Percentiles rank a stretch among this genome's conserved stretches.
Conservation (phyloP, 163 green algal genomes). For the Trebouxia gelatinosa region DNA sequence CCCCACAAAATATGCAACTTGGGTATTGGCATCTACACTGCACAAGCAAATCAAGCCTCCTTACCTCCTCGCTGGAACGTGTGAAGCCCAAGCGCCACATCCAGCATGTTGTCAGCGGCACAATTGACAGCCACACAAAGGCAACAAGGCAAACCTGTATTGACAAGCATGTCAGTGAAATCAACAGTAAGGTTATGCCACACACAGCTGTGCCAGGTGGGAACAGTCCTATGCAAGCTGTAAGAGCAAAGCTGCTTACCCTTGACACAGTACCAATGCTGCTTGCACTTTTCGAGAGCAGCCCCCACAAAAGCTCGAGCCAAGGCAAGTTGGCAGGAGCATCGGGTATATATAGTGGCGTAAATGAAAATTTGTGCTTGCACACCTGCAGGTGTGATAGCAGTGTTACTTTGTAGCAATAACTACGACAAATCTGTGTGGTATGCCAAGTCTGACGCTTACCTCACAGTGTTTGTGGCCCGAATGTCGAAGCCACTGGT, state of each 20-base stretch:
- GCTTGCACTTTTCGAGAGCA: not conserved
- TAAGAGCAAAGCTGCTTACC: conserved; percentile 5
- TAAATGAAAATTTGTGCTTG: conserved; percentile 38
- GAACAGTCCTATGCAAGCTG: too few species aligned
- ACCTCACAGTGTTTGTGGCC: conserved; percentile 54
- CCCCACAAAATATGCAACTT: not conserved
- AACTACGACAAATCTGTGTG: not conserved
- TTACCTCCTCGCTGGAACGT: not conserved
- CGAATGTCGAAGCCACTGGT: conserved; percentile 54
- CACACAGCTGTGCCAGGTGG: not conserved
- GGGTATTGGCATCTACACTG: not conserved
- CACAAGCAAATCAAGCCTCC: not conserved
- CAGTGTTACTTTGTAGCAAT: not conserved
- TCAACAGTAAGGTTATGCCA: not conserved
- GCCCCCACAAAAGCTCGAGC: conserved; percentile 28
- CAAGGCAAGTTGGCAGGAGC: conserved; percentile 25
- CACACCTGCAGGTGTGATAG: conserved; percentile 26
- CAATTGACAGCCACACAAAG: conserved; percentile 30
- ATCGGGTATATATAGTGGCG: conserved; percentile 25
- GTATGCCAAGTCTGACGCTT: not conserved
- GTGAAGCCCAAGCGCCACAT: conserved; percentile 34
- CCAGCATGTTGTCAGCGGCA: conserved; percentile 33
- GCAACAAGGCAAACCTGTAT: conserved; percentile 28
- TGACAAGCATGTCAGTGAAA: not conserved
- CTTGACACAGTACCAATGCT: conserved; percentile 9